Evolutionary conservation across 176 grass and related monocot species (phyloP), one percentile per base, ranked within the genome.

Genomic region (Eleusine coracana): DNA sequence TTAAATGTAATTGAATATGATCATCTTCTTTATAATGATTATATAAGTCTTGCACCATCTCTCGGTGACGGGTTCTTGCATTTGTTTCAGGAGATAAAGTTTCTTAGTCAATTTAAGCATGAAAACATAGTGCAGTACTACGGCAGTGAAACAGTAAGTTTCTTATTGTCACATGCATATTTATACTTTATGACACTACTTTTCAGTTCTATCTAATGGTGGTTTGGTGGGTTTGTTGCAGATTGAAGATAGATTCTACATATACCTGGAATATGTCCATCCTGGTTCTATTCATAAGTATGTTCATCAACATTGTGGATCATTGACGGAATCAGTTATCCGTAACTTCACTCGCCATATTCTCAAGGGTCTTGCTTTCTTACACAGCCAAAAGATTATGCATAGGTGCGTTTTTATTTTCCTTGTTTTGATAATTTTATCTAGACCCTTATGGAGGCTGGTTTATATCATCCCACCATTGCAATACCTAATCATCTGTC

Each of bases 101-200:
- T 99, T 83, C 92, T 99, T 77, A 95, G 96, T 67, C 93, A 99
- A 81, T 99, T 95, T 86, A 96, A 99, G 93, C 96, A 99, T 67
- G 90, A 89, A 79, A 99, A 99, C 80, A 96, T 99, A 63, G 96
- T 99, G 74, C 96, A 99, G 77, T 99, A 99, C 75, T 96, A 96
- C 18, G 96, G 96, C 78, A 93, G 91, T 81, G 93, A 99, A 79
- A 94, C 64, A 68, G 96, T 98, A 90, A 98, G 96, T 73, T 87
- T 56, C 85, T 59, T 56, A 83, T 56, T 70, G 56, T 23, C 45
- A 51, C 5, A n/a, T 75, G 50, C 25, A 46, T 9, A 49, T 72
- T 52, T 85, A 42, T 17, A 52, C 65, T 79, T 79, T 79, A 67
- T n/a, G 10, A 3, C 76, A 10, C 50, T 38, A 69, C 23, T 82